Evolutionary conservation across 2,329 filamentous ascomycete genomes (phyloP), one percentile per base, ranked within the genome.

Genomic region (Ophiognomonia clavigignenti-juglandacearum): DNA sequence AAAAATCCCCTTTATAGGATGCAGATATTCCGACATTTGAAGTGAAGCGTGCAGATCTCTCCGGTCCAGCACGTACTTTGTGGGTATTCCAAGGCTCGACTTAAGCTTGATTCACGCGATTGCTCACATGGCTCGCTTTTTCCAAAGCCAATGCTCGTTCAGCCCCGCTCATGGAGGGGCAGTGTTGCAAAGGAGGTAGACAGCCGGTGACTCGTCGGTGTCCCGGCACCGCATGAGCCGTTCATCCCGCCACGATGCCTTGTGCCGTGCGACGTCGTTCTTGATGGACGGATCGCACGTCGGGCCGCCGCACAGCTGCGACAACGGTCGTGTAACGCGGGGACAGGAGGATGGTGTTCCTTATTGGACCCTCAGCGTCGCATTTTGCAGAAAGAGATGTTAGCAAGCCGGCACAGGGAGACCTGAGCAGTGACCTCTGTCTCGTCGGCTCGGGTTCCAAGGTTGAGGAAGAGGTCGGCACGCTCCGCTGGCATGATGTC

Each of bases 51-150:
- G n/a, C 31, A 24, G 13, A 40, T 40, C 34, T 36, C 31, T 41
- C n/a, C n/a, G n/a, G n/a, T n/a, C n/a, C n/a, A n/a, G n/a, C n/a
- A n/a, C n/a, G n/a, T n/a, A n/a, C n/a, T n/a, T n/a, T n/a, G n/a
- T n/a, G n/a, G n/a, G n/a, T n/a, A n/a, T n/a, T n/a, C n/a, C n/a
- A n/a, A n/a, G n/a, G n/a, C n/a, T 29, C 39, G 19, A 38, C 27
- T 29, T 43, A 45, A 31, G 46, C 34, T 51, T 50, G 36, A 48
- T 51, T 44, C 37, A 32, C 34, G 16, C 14, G 9, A 4, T 20
- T 36, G 27, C 16, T 36, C 24, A 10, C 24, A 26, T 6, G 27
- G n/a, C n/a, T n/a, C n/a, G n/a, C 27, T 24, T 9, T 29, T 16
- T 16, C 6, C 19, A 32, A 13, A 22, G 32, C 8, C 22, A 42